A percentile compares a stretch with the other conserved stretches of the same genome.
Conservation (phyloP, 2,329 filamentous ascomycete species). For the Aureobasidium lini region DNA sequence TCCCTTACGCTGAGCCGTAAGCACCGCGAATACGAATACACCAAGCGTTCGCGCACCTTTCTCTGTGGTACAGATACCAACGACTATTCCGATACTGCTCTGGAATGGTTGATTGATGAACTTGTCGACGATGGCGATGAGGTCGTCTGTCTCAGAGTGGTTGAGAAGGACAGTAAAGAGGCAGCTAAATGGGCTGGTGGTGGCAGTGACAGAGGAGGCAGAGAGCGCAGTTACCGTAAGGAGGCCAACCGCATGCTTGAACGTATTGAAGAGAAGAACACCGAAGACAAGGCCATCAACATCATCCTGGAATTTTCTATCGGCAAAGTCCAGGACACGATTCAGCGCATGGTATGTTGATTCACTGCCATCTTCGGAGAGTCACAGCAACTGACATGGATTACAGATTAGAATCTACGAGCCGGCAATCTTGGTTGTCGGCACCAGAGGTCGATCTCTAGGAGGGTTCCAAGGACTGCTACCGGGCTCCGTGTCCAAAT, state of each 20-base stretch:
- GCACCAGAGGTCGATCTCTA: slow-evolving; percentile 75
- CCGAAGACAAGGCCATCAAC: slow-evolving; percentile 74
- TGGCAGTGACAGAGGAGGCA: slow-evolving; percentile 54
- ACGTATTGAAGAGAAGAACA: slow-evolving; percentile 71
- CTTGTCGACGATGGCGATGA: slow-evolving; percentile 90
- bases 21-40: slow-evolving; percentile 77
- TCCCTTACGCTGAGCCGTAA: slow-evolving; percentile 78
- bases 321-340: slow-evolving; percentile 82
- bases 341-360: slow-evolving; percentile 71
- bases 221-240: slow-evolving; percentile 54
- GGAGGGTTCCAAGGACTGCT: slow-evolving; percentile 81
- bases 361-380: not conserved
- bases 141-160: slow-evolving; percentile 79
- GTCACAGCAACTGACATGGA: not conserved
- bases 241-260: slow-evolving; percentile 70
- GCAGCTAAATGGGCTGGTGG: slow-evolving; percentile 34
- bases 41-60: slow-evolving; percentile 76
- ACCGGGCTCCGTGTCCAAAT: slow-evolving; percentile 86
- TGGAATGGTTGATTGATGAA: slow-evolving; percentile 88
- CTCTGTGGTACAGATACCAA: slow-evolving; percentile 88
- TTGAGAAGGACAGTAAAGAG: slow-evolving; percentile 73
- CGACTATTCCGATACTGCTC: slow-evolving; percentile 82
- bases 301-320: slow-evolving; percentile 80
- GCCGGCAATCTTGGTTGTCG: slow-evolving; percentile 83
- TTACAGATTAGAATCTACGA: slow-evolving; percentile 81